phyloP scores from a whole-genome alignment of 106 monocot species.

The Allium sativum region DNA sequence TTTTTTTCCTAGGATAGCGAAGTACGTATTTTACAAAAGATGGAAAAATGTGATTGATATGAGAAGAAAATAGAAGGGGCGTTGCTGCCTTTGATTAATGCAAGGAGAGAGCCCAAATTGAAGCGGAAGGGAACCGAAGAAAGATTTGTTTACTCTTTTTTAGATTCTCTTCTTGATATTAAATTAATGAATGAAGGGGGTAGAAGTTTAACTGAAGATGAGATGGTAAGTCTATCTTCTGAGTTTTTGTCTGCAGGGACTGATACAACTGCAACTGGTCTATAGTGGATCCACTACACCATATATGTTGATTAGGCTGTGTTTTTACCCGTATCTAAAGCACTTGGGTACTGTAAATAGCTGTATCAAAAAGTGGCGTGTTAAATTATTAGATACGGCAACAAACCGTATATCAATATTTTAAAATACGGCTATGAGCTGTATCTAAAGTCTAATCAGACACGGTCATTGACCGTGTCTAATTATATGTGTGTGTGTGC shows the following conservation, averaged over 20 bases:
- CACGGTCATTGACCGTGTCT: too few relatives aligned
- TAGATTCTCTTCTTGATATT: slow-evolving; percentile 5
- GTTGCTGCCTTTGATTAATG: slow-evolving; percentile 14
- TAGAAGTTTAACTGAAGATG: slow-evolving; percentile 20
- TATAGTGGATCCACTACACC: too few relatives aligned
- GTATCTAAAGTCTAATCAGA: too few relatives aligned
- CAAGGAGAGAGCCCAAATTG: slow-evolving; percentile 6
- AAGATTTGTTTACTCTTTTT: slow-evolving; percentile 2
- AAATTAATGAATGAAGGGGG: slow-evolving; percentile 4
- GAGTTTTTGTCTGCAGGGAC: slow-evolving; percentile 27
- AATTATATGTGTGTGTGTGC: too few relatives aligned
- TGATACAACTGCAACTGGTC: slow-evolving; percentile 22
- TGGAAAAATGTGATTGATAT: slow-evolving; percentile 4
- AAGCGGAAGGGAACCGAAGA: slow-evolving; percentile 1
- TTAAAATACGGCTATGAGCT: too few relatives aligned
- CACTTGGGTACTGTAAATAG: too few relatives aligned
- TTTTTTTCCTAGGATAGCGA: slow-evolving; percentile 21
- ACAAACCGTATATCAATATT: too few relatives aligned
- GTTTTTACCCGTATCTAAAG: too few relatives aligned
- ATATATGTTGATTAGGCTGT: too few relatives aligned
- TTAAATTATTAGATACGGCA: too few relatives aligned
- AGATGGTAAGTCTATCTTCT: slow-evolving; percentile 24
- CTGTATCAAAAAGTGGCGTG: too few relatives aligned
- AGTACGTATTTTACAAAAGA: slow-evolving; percentile 22
- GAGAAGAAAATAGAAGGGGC: slow-evolving; percentile 8